These are phyloP conservation scores for Cicer yamashitae DNA, from an alignment of 306 rosid genomes.

Conservation along the genomic window DNA sequence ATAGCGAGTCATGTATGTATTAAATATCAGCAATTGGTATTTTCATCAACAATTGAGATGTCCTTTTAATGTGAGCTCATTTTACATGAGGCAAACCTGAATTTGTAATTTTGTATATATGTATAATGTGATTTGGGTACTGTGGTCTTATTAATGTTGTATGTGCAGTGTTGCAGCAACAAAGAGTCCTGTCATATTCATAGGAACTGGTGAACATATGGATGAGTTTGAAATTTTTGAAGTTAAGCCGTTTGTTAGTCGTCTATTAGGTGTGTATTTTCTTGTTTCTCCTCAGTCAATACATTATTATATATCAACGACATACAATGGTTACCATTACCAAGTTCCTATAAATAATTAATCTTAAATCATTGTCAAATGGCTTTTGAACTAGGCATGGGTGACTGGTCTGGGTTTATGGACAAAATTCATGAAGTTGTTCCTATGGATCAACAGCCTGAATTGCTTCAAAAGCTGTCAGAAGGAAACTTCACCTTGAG, in stretches of 20 bases:
- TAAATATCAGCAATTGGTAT: not conserved
- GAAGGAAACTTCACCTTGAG: slow-evolving; percentile 87
- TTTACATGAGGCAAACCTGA: not conserved
- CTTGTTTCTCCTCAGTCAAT: not conserved
- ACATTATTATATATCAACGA: slow-evolving; percentile 18
- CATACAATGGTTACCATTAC: not conserved
- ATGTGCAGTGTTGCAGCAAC: slow-evolving; percentile 82
- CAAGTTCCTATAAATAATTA: slow-evolving; percentile 21
- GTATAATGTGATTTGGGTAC: slow-evolving; percentile 34
- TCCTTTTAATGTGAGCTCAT: not conserved
- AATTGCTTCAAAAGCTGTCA: slow-evolving; percentile 75
- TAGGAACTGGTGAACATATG: slow-evolving; percentile 88
- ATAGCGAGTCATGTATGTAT: not conserved
- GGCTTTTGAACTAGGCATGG: slow-evolving; percentile 67
- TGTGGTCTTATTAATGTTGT: slow-evolving; percentile 27
- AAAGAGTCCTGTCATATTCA: slow-evolving; percentile 84
- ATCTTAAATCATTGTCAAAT: slow-evolving; percentile 17
- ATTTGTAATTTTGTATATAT: not conserved
- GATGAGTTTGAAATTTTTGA: slow-evolving; percentile 88
- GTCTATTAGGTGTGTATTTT: slow-evolving; percentile 64
- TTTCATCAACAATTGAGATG: not conserved
- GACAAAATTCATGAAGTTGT: slow-evolving; percentile 86
- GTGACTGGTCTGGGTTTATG: slow-evolving; percentile 84
- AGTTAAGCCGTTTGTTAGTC: slow-evolving; percentile 86
- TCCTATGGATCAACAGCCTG: slow-evolving; percentile 90